A percentile compares a stretch with the other conserved stretches of the same genome.
Evolutionary conservation across 768 basidiomycete genomes (phyloP).

Genomic region (Rhizopogon roseolus): DNA sequence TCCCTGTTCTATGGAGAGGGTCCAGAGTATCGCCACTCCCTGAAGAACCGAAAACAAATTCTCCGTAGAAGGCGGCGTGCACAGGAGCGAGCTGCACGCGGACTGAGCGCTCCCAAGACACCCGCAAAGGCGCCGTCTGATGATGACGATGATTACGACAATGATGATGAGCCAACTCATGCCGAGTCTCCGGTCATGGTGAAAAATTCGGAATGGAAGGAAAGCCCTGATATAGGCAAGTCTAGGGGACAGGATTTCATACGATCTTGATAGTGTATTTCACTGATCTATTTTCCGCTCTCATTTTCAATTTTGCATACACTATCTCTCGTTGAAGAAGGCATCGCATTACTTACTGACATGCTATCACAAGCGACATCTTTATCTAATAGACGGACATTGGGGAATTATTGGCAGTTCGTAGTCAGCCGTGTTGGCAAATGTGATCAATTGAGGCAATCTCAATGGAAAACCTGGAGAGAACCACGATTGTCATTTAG

Average conservation of each 20-base stretch:
- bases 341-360: conserved; percentile 17
- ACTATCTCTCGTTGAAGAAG: conserved; percentile 12
- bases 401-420: conserved; percentile 18
- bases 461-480: conserved; percentile 11
- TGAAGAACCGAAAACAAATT: conserved; percentile 76
- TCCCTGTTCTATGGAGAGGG: conserved; percentile 88
- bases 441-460: conserved; percentile 20
- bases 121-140: conserved; percentile 14
- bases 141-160: conserved; percentile 17
- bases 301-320: conserved; percentile 7
- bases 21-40: conserved; percentile 52
- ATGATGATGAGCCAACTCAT: conserved; percentile 10
- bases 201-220: conserved; percentile 12
- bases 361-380: conserved; percentile 16
- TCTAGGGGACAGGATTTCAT: conserved; percentile 13
- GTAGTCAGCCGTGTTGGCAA: conserved; percentile 12
- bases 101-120: conserved; percentile 19
- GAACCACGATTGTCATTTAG: conserved; percentile 10
- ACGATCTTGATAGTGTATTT: conserved; percentile 17
- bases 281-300: conserved; percentile 6
- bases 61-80: conserved; percentile 65
- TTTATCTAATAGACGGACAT: conserved; percentile 35
- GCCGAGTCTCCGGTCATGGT: conserved; percentile 4
- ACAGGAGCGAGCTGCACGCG: conserved; percentile 55
- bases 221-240: conserved; percentile 10